Base-by-base conservation (phyloP, 164 flowering plant species). In the Tinospora cordifolia region DNA sequence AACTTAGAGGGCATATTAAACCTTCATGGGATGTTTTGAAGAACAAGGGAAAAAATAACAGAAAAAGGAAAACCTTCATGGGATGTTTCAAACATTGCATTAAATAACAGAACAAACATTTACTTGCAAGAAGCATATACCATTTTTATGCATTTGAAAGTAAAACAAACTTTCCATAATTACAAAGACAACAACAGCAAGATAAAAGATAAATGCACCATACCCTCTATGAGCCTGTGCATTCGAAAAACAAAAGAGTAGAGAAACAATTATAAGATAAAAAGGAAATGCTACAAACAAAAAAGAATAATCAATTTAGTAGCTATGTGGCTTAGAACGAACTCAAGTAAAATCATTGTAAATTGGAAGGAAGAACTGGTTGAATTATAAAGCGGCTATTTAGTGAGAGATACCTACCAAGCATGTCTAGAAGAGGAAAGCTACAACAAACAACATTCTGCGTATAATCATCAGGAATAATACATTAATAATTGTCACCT, bases 381-480 rank as follows among this genome's bases (percentile, higher is more conserved):
- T 26, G 62, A 9, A 47, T 12, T 27, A 57, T 19, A 0, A 17
- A 63, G 69, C 11, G 22, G 67, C 63, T 60, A 60, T 4, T 60
- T 34, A 9, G 30, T 14, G 4, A 30, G 72, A 54, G 19, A 64
- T 4, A 76, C 57, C 80, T 86, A 94, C 97, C 99, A 54, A 94
- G 86, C 97, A 94, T 90, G 25, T 86, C 88, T 59, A 92, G 84
- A 73, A 94, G 84, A 13, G 99, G 97, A 74, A 94, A 94, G 76
- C 96, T 92, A 78, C 95, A 89, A 83, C 97, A 90, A 79, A 63
- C 14, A 3, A 12, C 17, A 27, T 24, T 47, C 47, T 17, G 38
- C 36, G 51, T 49, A 34, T 34, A 3, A 57, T 8, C 24, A 49
- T 11, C 12, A 27, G 26, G 17, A 6, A 72, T 8, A 27, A 68